A percentile compares a stretch with the other conserved stretches of the same genome.
phyloP scores from a whole-genome alignment of 1,284 basidiomycete genomes.

The Tremellales sp. region DNA sequence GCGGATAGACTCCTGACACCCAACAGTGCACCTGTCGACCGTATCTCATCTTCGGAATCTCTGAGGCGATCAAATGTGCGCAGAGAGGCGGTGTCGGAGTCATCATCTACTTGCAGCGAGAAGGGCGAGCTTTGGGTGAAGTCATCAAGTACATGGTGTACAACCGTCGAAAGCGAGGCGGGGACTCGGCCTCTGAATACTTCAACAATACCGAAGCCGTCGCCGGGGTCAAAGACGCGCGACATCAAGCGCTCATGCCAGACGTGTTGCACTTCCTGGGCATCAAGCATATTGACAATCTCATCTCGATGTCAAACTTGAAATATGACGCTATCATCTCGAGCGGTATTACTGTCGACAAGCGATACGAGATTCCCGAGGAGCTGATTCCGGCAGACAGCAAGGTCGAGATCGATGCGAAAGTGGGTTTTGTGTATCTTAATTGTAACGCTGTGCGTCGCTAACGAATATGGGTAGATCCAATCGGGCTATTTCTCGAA shows the following conservation, averaged over 20 bases:
- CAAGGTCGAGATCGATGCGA: conserved; percentile 90
- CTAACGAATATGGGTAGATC: conserved; percentile 54
- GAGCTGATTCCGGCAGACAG: conserved; percentile 85
- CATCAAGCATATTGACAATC: conserved; percentile 78
- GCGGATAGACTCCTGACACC: conserved; percentile 57
- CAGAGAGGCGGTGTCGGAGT: conserved; percentile 88
- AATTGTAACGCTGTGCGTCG: conserved; percentile 6
- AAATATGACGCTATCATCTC: conserved; percentile 91
- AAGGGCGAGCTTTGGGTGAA: conserved; percentile 82
- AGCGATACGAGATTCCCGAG: conserved; percentile 79
- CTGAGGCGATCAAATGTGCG: conserved; percentile 81
- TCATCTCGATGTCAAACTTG: conserved; percentile 80
- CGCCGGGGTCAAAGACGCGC: conserved; percentile 93
- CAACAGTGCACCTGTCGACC: conserved; percentile 93
- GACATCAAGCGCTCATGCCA: conserved; percentile 94
- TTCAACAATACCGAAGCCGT: conserved; percentile 91
- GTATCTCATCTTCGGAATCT: conserved; percentile 87
- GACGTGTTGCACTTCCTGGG: conserved; percentile 94
- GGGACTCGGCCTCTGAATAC: conserved; percentile 87
- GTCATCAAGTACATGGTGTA: conserved; percentile 92
- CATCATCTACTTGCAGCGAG: conserved; percentile 86
- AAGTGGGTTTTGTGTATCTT: conserved; percentile 39
- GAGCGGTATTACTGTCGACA: conserved; percentile 77
- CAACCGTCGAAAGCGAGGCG: conserved; percentile 90
- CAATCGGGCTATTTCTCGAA: conserved; percentile 88